phyloP scores from a whole-genome alignment of 805 yeast genomes.

The Hanseniaspora pseudoguilliermondii region DNA sequence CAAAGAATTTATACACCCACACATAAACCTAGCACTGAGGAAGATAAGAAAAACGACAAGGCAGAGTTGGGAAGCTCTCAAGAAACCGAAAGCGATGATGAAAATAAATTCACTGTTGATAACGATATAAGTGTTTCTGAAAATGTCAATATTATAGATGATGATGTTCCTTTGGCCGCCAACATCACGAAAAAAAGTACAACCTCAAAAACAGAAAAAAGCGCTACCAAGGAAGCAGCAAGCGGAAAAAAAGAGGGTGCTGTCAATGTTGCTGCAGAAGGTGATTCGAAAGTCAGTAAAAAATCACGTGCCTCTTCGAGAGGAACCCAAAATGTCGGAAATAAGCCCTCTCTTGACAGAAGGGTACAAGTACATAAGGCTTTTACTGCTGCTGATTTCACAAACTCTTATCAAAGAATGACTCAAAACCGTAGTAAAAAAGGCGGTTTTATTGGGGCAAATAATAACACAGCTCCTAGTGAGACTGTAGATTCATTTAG shows the following conservation, averaged over 20 bases:
- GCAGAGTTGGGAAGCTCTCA: background rate
- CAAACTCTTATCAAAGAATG: slow-evolving; percentile 11
- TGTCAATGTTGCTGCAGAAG: too few species aligned
- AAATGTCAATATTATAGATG: too few species aligned
- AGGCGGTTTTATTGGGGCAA: slow-evolving; percentile 1
- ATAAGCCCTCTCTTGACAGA: background rate
- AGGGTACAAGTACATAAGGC: background rate
- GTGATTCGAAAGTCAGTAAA: background rate
- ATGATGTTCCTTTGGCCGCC: too few species aligned
- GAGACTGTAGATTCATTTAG: slow-evolving; percentile 6
- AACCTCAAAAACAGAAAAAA: too few species aligned
- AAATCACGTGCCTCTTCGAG: background rate
- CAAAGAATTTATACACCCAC: too few species aligned
- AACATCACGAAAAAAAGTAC: too few species aligned
- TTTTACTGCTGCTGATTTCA: slow-evolving; percentile 3
- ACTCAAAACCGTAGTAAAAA: slow-evolving; percentile 15
- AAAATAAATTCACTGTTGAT: background rate
- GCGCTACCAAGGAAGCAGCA: too few species aligned
- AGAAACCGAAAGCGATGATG: background rate
- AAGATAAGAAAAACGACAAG: background rate
- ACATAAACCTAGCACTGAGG: background rate
- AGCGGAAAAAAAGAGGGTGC: too few species aligned
- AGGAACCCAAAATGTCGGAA: background rate
- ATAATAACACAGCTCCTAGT: slow-evolving; percentile 1
- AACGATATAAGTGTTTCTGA: too few species aligned